Base-by-base conservation (phyloP, 768 basidiomycete genomes). In the Suillus paluster region DNA sequence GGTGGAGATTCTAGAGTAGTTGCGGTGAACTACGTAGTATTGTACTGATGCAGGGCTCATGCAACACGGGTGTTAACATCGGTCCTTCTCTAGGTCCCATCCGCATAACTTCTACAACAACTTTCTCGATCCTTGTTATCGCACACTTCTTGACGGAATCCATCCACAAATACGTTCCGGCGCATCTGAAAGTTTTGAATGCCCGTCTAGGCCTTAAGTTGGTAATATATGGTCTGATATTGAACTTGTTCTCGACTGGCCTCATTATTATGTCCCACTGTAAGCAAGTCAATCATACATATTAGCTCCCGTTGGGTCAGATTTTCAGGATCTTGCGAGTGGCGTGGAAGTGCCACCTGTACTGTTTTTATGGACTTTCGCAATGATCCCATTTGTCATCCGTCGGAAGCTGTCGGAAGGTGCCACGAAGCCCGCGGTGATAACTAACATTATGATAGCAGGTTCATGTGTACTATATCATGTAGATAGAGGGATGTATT, bases 1-100 rank as follows among this genome's bases (percentile, higher is more conserved):
- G 19, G 72, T 83, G 39, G 68, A 74, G 21, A 25, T 83, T 10
- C 67, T 65, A 23, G 66, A 66, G 5, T 70, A 59, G 67, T 60
- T 62, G 45, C 19, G 44, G 27, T 19, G 17, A 39, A 11, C 10
- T 4, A 39, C 36, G 54, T 55, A 25, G 17, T 39, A 39, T 27
- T 39, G 38, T 54, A 54, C 21, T 38, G 15, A 39, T 55, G 23
- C 25, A 50, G 48, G 27, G 27, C 19, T 12, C 30, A n/a, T 33
- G 10, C 30, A 50, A 50, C 19, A n/a, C n/a, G n/a, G n/a, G n/a
- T n/a, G n/a, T n/a, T 50, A 10, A 30, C 30, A 30, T 6, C 30
- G 30, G 49, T 33, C 11, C 49, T 33, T 33, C 5, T 30, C 27
- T 30, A 30, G 27, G 27, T n/a, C 30, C 30, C 30, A 30, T 30